Conservation (phyloP, 2,329 filamentous ascomycete genomes). For the Phaeophleospora eucalypticola region DNA sequence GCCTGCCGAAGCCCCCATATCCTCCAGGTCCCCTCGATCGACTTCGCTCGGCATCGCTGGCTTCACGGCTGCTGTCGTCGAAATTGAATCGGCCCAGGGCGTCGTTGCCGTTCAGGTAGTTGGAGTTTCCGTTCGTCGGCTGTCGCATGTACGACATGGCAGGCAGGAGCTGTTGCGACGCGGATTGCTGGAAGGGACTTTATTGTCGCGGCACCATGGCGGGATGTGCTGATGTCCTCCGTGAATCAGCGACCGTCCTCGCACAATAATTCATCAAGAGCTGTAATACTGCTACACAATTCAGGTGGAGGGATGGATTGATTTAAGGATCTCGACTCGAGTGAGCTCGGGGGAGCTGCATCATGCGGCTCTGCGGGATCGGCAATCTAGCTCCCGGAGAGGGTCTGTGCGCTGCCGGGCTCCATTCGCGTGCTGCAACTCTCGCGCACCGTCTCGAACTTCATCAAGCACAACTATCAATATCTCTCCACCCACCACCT, state of each 20-base stretch:
- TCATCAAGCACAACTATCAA: constrained; percentile 1
- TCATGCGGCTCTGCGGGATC: constrained; percentile 14
- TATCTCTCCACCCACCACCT: not conserved
- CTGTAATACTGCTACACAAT: no score
- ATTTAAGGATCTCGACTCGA: not conserved
- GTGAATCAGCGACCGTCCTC: no score
- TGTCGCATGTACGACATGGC: constrained; percentile 21
- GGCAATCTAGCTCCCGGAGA: not conserved
- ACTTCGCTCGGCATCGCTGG: constrained; percentile 34
- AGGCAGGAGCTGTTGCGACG: constrained; percentile 4
- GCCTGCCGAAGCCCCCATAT: constrained; percentile 35
- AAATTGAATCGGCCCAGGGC: constrained; percentile 34
- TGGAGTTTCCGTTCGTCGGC: constrained; percentile 18
- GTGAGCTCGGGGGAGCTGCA: not conserved
- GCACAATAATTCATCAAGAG: no score
- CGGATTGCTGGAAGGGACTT: not conserved
- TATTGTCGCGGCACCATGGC: not conserved
- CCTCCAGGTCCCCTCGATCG: constrained; percentile 37
- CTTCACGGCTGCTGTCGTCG: constrained; percentile 33
- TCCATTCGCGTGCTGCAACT: not conserved
- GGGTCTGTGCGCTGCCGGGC: not conserved
- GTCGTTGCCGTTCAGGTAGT: constrained; percentile 38
- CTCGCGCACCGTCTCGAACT: not conserved
- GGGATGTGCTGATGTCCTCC: not conserved
- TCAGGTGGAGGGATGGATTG: no score